These are phyloP conservation scores for Hypoxylon crocopeplum DNA, from an alignment of 495 filamentous ascomycete species.

Conservation along the genomic window DNA sequence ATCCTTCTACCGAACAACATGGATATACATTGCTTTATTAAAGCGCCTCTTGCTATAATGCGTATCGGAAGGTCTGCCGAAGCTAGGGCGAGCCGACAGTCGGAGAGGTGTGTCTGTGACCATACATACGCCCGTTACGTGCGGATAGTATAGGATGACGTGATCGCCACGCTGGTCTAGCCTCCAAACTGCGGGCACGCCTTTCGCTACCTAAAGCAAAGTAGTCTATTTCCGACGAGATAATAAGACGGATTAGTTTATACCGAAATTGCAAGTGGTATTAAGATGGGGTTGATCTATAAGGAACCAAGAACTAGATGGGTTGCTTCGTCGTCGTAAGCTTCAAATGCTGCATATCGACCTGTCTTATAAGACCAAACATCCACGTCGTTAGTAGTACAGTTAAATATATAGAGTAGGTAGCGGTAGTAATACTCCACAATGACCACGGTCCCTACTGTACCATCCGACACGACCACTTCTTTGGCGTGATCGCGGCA, in stretches of 20 bases:
- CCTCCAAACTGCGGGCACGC: neutral
- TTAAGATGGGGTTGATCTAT: too few species aligned
- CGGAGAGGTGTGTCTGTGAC: neutral
- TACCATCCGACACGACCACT: slow-evolving; percentile 1
- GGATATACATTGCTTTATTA: slow-evolving; percentile 13
- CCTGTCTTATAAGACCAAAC: too few species aligned
- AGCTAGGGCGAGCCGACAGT: slow-evolving; percentile 8
- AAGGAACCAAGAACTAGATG: too few species aligned
- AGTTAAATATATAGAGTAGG: neutral
- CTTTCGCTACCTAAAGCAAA: too few species aligned
- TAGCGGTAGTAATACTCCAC: slow-evolving; percentile 17
- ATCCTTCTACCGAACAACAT: slow-evolving; percentile 4
- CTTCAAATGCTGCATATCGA: too few species aligned
- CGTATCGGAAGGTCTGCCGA: slow-evolving; percentile 24
- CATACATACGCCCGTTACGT: slow-evolving; percentile 16
- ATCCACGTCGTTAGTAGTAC: too few species aligned
- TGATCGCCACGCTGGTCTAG: slow-evolving; percentile 11
- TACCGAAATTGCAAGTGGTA: too few species aligned
- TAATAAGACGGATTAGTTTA: neutral
- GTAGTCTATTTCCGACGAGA: neutral
- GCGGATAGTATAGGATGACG: slow-evolving; percentile 27
- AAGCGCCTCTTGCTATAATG: neutral
- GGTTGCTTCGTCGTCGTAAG: too few species aligned
- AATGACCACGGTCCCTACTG: slow-evolving; percentile 18
- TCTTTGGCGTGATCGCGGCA: slow-evolving; percentile 34